A percentile compares a stretch with the other conserved stretches of the same genome.
phyloP scores from a whole-genome alignment of 2,329 filamentous ascomycete species.

The Leptographium lundbergii region DNA sequence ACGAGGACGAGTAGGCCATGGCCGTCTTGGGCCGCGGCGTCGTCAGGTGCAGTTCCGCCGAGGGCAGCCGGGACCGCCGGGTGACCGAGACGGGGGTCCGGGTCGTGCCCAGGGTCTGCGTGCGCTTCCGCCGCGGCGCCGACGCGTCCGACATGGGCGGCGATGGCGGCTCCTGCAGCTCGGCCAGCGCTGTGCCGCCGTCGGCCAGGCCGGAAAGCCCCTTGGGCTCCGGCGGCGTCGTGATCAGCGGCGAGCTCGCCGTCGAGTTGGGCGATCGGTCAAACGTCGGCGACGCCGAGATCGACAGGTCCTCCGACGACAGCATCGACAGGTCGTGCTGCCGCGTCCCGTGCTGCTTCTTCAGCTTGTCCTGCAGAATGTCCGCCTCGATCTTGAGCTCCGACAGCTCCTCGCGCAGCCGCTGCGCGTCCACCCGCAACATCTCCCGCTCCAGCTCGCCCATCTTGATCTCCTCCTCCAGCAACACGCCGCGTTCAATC shows the following conservation, averaged over 20 bases:
- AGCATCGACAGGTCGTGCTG: conserved; percentile 48
- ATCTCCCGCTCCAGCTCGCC: conserved; percentile 86
- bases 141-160: conserved; percentile 87
- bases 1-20: conserved; percentile 18
- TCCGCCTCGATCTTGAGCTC: conserved; percentile 93
- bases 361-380: conserved; percentile 86
- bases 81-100: conserved; percentile 24
- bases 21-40: conserved; percentile 40
- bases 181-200: conserved; percentile 39
- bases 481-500: conserved; percentile 81
- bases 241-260: conserved; percentile 81
- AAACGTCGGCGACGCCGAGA: conserved; percentile 58
- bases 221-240: conserved; percentile 68
- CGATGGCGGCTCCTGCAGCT: conserved; percentile 74
- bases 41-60: conserved; percentile 33
- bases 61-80: conserved; percentile 41
- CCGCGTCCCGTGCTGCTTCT: conserved; percentile 46
- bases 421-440: conserved; percentile 80
- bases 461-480: conserved; percentile 87
- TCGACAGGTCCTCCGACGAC: conserved; percentile 45
- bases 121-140: conserved; percentile 22
- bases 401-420: conserved; percentile 78
- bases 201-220: conserved; percentile 29
- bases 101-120: conserved; percentile 13
- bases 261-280: conserved; percentile 70